Conservation (phyloP, 2,329 filamentous ascomycete species). For the Paecilomyces sp. region DNA sequence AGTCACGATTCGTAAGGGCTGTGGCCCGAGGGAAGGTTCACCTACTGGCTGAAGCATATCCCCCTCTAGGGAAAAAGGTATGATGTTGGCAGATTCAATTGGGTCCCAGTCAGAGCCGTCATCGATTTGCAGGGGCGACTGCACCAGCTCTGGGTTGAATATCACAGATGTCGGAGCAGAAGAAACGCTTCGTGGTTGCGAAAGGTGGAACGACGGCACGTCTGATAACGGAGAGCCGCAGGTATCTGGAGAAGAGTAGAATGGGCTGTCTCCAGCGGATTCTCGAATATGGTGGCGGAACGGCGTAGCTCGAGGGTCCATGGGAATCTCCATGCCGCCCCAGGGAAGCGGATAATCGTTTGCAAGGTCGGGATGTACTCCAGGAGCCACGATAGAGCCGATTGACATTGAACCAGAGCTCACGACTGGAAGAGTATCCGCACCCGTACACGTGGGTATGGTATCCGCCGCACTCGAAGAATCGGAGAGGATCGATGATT, state of each 20-base stretch:
- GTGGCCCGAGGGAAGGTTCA: constrained; percentile 13
- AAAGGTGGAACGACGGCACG: constrained; percentile 22
- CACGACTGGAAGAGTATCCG: constrained; percentile 15
- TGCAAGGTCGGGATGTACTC: constrained; percentile 25
- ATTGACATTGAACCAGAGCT: constrained; percentile 28
- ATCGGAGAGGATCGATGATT: constrained; percentile 13
- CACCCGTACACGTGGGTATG: constrained; percentile 16
- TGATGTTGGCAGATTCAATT: constrained; percentile 23
- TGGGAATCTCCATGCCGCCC: constrained; percentile 27
- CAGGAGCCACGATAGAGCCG: constrained; percentile 26
- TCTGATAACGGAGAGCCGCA: constrained; percentile 38
- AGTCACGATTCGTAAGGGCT: constrained; percentile 3
- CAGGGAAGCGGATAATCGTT: constrained; percentile 26
- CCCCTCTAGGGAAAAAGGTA: constrained; percentile 26
- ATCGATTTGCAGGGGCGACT: constrained; percentile 27
- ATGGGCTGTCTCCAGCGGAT: constrained; percentile 30
- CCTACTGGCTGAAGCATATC: constrained; percentile 31
- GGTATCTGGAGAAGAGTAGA: constrained; percentile 38
- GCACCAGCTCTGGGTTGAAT: constrained; percentile 22
- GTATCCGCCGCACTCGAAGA: constrained; percentile 14
- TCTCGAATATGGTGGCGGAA: constrained; percentile 29
- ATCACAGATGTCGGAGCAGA: constrained; percentile 27
- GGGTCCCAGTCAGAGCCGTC: constrained; percentile 26
- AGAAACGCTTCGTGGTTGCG: constrained; percentile 20
- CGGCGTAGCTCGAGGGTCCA: constrained; percentile 21